phyloP scores from a whole-genome alignment of 2,329 filamentous ascomycete genomes.

The Colletotrichum sp. region DNA sequence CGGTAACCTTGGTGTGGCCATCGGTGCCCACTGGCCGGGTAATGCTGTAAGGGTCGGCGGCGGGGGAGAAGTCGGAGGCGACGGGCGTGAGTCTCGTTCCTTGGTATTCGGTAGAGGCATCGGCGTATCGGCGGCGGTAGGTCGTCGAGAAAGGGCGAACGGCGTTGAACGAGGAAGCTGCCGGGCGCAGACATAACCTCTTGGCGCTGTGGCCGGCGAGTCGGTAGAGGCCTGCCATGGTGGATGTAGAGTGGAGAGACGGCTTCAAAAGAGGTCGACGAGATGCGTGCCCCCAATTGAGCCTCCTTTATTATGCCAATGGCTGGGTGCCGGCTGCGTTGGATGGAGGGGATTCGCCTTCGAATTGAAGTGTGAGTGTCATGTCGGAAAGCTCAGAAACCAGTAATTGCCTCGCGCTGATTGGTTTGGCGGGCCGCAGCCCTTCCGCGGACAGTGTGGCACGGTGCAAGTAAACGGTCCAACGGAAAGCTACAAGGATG shows the following conservation, averaged over 20 bases:
- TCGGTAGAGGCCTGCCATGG: constrained; percentile 77
- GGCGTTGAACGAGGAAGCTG: constrained; percentile 34
- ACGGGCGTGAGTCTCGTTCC: constrained; percentile 69
- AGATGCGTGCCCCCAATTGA: constrained; percentile 24
- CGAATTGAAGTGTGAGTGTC: constrained; percentile 18
- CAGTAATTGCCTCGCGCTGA: constrained; percentile 3
- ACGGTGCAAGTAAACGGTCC: background rate
- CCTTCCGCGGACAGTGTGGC: background rate
- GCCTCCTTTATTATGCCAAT: constrained; percentile 23
- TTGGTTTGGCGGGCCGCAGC: constrained; percentile 14
- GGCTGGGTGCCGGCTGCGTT: constrained; percentile 21
- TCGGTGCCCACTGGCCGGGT: constrained; percentile 42
- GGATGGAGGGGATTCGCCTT: constrained; percentile 21
- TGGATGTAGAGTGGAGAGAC: constrained; percentile 35
- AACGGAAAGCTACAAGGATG: background rate
- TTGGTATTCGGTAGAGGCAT: constrained; percentile 50
- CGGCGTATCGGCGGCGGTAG: constrained; percentile 65
- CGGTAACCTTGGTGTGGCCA: constrained; percentile 49
- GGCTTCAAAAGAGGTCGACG: constrained; percentile 30
- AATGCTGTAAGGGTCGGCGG: constrained; percentile 54
- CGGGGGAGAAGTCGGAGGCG: constrained; percentile 65
- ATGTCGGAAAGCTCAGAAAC: constrained; percentile 19
- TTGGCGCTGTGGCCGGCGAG: constrained; percentile 74
- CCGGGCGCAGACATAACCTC: constrained; percentile 64
- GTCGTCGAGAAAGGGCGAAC: constrained; percentile 71